Conservation (phyloP, 805 yeast genomes). For the Blastobotrys attinorum region DNA sequence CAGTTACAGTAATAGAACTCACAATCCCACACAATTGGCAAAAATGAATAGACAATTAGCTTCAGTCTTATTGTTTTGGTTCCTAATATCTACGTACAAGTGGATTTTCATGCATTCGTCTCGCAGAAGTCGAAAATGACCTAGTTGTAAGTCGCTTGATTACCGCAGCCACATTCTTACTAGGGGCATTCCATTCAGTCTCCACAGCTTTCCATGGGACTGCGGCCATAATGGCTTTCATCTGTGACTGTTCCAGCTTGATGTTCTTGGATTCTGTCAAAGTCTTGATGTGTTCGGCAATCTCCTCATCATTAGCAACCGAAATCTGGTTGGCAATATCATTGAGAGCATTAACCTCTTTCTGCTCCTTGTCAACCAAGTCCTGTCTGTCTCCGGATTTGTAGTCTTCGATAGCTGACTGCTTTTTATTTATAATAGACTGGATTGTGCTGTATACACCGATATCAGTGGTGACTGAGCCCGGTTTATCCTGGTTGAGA, state of each 20-base stretch:
- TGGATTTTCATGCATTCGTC: constrained; percentile 40
- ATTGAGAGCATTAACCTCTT: constrained; percentile 38
- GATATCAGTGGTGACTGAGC: constrained; percentile 21
- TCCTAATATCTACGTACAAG: constrained; percentile 43
- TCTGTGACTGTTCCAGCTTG: constrained; percentile 12
- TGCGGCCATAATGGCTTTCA: constrained; percentile 19
- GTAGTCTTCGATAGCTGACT: constrained; percentile 43
- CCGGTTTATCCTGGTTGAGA: constrained; percentile 27
- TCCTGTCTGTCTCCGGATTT: constrained; percentile 40
- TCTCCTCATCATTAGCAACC: constrained; percentile 41
- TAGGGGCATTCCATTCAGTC: constrained; percentile 26
- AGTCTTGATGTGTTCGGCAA: constrained; percentile 28
- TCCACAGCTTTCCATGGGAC: constrained; percentile 24
- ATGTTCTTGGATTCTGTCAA: constrained; percentile 15
- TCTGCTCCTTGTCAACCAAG: constrained; percentile 44
- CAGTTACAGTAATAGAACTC: neutral
- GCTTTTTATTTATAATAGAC: constrained; percentile 34
- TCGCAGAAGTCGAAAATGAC: constrained; percentile 21
- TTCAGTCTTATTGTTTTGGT: neutral
- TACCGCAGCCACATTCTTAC: constrained; percentile 22
- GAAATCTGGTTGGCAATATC: constrained; percentile 36
- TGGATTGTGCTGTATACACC: constrained; percentile 36
- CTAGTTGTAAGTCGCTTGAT: constrained; percentile 19
- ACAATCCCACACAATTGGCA: neutral
- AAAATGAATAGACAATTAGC: neutral